These are phyloP conservation scores for Podosphaera leucotricha DNA, from an alignment of 2,329 filamentous ascomycete species.

Conservation along the genomic window DNA sequence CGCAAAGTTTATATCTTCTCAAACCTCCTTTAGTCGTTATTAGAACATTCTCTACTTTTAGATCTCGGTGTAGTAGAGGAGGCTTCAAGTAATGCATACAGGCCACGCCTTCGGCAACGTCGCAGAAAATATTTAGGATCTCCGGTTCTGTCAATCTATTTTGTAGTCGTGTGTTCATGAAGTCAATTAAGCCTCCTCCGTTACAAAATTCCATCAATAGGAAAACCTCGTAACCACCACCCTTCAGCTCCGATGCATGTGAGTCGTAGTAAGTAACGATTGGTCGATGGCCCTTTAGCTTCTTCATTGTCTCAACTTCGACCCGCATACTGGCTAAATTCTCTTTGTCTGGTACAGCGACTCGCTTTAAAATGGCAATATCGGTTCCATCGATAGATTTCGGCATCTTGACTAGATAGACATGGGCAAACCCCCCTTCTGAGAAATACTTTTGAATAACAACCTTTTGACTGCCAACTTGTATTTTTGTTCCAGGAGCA, in stretches of 20 bases:
- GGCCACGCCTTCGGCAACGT: conserved; percentile 86
- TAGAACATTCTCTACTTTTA: conserved; percentile 95
- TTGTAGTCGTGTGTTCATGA: conserved; percentile 96
- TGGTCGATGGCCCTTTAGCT: conserved; percentile 81
- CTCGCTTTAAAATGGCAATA: conserved; percentile 34
- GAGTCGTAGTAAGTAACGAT: conserved; percentile 98
- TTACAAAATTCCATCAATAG: conserved; percentile 94
- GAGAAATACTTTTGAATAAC: conserved; percentile 94
- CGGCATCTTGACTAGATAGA: conserved; percentile 81
- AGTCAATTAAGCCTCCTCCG: conserved; percentile 89
- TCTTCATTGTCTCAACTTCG: conserved; percentile 99
- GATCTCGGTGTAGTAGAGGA: conserved; percentile 70
- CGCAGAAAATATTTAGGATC: conserved; percentile 88
- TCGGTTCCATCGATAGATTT: conserved; percentile 22
- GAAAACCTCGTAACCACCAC: conserved; percentile 92
- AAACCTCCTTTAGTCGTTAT: conserved; percentile 40
- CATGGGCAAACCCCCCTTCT: conserved; percentile 93
- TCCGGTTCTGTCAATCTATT: conserved; percentile 93
- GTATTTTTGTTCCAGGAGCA: conserved; percentile 81
- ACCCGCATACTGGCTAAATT: conserved; percentile 87
- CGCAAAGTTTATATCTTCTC: conserved; percentile 80
- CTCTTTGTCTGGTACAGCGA: conserved; percentile 91
- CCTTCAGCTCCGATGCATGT: conserved; percentile 80
- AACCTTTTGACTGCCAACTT: conserved; percentile 78
- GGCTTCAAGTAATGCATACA: conserved; percentile 99